These are phyloP conservation scores for Telopea speciosissima DNA, from an alignment of 177 flowering plant species.

Conservation along the genomic window DNA sequence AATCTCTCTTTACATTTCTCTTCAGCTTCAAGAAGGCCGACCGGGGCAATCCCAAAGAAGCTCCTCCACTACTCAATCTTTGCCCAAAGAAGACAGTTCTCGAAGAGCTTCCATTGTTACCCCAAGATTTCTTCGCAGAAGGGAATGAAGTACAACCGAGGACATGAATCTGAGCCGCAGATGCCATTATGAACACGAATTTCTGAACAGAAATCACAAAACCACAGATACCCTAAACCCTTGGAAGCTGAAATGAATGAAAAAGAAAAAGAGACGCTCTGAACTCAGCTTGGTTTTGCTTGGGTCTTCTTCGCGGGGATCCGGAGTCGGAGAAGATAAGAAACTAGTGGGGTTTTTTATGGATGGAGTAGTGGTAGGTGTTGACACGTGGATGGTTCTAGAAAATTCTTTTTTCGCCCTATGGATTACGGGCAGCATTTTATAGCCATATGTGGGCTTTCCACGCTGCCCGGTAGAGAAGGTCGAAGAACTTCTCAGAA, in stretches of 20 bases:
- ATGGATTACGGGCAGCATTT: neutral
- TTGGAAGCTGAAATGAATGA: neutral
- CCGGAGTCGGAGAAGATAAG: constrained; percentile 1
- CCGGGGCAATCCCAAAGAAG: constrained; percentile 11
- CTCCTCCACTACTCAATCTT: constrained; percentile 10
- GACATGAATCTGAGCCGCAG: neutral
- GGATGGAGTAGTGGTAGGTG: neutral
- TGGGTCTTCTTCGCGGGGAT: neutral
- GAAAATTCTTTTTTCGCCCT: neutral
- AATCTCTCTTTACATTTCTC: constrained; percentile 4
- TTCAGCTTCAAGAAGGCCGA: constrained; percentile 18
- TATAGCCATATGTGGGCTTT: neutral
- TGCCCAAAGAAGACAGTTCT: constrained; percentile 27
- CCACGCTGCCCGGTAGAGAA: neutral
- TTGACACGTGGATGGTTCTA: constrained; percentile 1
- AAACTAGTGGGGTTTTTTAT: neutral
- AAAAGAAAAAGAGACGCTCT: no score
- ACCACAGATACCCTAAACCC: neutral
- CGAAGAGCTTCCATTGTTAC: neutral
- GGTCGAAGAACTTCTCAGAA: neutral
- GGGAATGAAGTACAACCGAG: neutral
- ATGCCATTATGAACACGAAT: neutral
- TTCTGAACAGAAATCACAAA: neutral
- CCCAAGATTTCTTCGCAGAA: constrained; percentile 9
- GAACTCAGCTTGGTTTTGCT: neutral